These are phyloP conservation scores for Actinomucor elegans DNA, from an alignment of 371 early-diverging fungal genomes.

Conservation along the genomic window DNA sequence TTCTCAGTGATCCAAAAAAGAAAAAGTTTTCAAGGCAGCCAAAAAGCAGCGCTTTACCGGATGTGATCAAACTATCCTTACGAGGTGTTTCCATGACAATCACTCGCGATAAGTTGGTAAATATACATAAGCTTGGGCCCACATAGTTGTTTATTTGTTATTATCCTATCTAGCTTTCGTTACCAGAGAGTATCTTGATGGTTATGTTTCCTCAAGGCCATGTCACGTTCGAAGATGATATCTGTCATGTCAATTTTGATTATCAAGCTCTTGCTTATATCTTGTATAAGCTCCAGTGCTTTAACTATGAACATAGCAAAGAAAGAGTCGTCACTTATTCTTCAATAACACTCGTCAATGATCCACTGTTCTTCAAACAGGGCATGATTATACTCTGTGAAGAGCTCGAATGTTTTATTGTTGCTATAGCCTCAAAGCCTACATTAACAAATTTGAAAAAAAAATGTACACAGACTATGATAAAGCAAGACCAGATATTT, in stretches of 20 bases:
- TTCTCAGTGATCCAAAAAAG: too few species aligned
- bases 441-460: conserved; percentile 36
- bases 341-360: conserved; percentile 11
- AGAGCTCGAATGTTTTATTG: conserved; percentile 27
- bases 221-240: conserved; percentile 47
- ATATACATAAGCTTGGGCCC: not conserved
- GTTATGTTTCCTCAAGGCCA: conserved; percentile 81
- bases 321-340: conserved; percentile 1
- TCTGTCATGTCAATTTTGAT: conserved; percentile 24
- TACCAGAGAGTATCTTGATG: conserved; percentile 73
- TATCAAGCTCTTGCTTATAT: conserved; percentile 8
- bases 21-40: too few species aligned
- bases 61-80: not conserved
- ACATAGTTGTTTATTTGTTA: too few species aligned
- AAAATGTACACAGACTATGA: conserved; percentile 53
- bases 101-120: not conserved
- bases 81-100: too few species aligned
- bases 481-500: conserved; percentile 61
- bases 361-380: conserved; percentile 20
- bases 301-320: not conserved
- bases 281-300: not conserved
- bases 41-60: too few species aligned
- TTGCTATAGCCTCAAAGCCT: not conserved
- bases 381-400: conserved; percentile 25
- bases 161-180: not conserved